Base-by-base conservation (phyloP, 176 grass and related monocot species). In the Ensete ventricosum region DNA sequence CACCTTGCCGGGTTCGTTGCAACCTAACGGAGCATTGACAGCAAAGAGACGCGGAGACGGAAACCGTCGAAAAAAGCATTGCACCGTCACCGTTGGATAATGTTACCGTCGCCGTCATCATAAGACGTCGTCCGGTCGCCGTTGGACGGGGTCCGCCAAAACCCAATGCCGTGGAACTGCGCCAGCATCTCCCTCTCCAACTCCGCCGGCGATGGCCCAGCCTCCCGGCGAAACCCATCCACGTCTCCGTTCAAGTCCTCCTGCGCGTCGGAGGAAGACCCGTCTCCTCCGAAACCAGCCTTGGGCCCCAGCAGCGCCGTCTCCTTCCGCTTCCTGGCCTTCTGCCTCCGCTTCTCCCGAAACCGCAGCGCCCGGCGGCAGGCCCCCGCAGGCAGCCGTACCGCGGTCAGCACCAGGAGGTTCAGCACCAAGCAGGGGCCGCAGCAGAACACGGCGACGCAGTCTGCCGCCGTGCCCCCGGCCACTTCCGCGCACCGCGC, bases 381-480 rank as follows among this genome's bases (percentile, higher is more conserved):
- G 9, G 91, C 62, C 55, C 80, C 90, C 48, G 78, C 87, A 21
- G 94, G 94, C 9, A 82, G 69, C 75, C 85, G 86, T 55, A 98
- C 85, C 4, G 73, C 65, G 17, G 90, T 82, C 3, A 98, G 80
- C 11, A 93, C 67, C 51, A 89, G 73, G 75, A 93, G 62, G 79
- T 93, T 86, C 8, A 91, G 11, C 21, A 91, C 83, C 9, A 81
- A 73, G 74, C 82, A 91, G 0, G 94, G 94, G 68, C 89, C 78
- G 76, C 90, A 97, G 84, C 84, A 88, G 77, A 77, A 85, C 24
- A 91, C 90, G 0, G 90, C 85, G 1, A 82, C 94, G 74, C 86
- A 85, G 21, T 67, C 90, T 5, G 94, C 88, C 63, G 88, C 80
- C 11, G 94, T 85, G 43, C 88, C 94, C 0, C 90, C 94, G 11